Base-by-base conservation (phyloP, 345 rosid species). In the Balakata baccata region DNA sequence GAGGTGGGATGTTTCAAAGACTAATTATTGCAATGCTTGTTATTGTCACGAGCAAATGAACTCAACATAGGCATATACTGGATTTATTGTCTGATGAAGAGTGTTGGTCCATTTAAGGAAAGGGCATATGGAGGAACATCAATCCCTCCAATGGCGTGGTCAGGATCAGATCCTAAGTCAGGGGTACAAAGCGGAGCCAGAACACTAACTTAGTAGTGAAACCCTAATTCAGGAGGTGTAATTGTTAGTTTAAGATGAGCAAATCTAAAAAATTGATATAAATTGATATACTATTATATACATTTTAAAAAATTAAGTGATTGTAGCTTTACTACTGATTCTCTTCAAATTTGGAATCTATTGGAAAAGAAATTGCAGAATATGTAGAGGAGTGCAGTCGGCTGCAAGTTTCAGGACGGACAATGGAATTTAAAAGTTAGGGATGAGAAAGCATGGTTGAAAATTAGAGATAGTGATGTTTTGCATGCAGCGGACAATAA, bases 311-410 rank as follows among this genome's bases (percentile, higher is more conserved):
- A n/a, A n/a, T n/a, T n/a, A n/a, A n/a, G n/a, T n/a, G n/a, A n/a
- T n/a, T n/a, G n/a, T n/a, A n/a, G n/a, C n/a, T n/a, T n/a, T n/a
- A n/a, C n/a, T n/a, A n/a, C n/a, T n/a, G n/a, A n/a, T n/a, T n/a
- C n/a, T n/a, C n/a, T n/a, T n/a, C n/a, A 25, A 54, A 70, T 3
- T 65, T 79, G 8, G 58, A 46, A 49, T 49, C 13, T 9, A 71
- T 79, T 57, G 79, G 82, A 8, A 59, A 23, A 20, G 37, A 7
- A 5, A 71, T 79, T 59, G 79, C 72, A 0, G 16, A 34, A 46
- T 58, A 10, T 43, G 47, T 43, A 43, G 10, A 10, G 47, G 47
- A 43, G 47, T 43, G 6, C 47, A 7, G 17, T 10, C 52, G 4
- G 17, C 53, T 52, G 61, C 60, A 18, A 4, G 72, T 68, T 54